Percentiles rank a stretch among this genome's conserved stretches.
These are phyloP conservation scores for Mrakia hoshinonis DNA, from an alignment of 768 basidiomycete species.

Conservation along the genomic window DNA sequence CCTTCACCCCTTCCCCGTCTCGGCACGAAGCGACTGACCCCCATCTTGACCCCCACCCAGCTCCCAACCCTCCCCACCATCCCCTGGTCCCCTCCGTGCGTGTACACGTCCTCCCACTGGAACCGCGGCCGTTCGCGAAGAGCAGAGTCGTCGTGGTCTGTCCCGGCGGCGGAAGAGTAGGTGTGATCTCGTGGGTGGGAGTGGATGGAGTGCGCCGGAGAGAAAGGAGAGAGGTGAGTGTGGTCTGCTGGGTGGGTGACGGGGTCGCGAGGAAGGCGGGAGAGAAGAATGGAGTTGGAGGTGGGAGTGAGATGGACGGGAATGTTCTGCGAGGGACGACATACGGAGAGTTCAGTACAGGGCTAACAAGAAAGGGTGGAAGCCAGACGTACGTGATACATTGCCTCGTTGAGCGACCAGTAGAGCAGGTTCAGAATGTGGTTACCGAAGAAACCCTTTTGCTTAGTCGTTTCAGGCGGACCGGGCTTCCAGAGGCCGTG, in stretches of 20 bases:
- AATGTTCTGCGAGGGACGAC: background rate
- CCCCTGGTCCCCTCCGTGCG: background rate
- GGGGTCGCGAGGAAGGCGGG: constrained; percentile 15
- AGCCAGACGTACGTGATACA: constrained; percentile 51
- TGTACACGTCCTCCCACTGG: constrained; percentile 17
- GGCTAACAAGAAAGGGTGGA: background rate
- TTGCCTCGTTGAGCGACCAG: constrained; percentile 59
- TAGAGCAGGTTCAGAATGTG: constrained; percentile 62
- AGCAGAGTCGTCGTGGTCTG: constrained; percentile 52
- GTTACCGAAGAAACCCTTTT: constrained; percentile 36
- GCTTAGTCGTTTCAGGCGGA: constrained; percentile 38
- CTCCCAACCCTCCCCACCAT: background rate
- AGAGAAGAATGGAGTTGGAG: constrained; percentile 5
- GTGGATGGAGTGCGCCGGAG: background rate
- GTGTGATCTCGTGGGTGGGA: constrained; percentile 9
- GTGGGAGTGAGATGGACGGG: constrained; percentile 9
- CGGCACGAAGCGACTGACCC: background rate
- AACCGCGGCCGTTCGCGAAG: constrained; percentile 50
- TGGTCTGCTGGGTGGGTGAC: constrained; percentile 7
- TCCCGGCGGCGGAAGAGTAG: constrained; percentile 43
- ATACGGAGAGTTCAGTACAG: background rate
- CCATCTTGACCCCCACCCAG: background rate
- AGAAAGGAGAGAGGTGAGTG: background rate
- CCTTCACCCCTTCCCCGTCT: background rate
- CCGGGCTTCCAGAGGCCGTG: constrained; percentile 49